phyloP scores from a whole-genome alignment of 176 grass and related monocot species.

The Avena atlantica region DNA sequence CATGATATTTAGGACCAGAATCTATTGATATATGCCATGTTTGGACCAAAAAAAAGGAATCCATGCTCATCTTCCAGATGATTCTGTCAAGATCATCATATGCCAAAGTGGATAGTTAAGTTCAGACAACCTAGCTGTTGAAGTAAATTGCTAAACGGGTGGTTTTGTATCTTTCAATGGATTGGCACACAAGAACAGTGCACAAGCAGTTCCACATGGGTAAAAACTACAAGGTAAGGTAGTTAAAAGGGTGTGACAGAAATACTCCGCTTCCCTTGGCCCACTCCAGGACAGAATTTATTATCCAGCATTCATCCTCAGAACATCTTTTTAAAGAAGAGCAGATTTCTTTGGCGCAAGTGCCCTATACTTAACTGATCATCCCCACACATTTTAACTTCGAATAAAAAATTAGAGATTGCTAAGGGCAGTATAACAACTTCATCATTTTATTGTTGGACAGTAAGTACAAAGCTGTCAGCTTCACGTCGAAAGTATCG shows the following conservation, averaged over 20 bases:
- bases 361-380: too few relatives aligned
- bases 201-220: neutral
- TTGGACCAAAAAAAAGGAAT: neutral
- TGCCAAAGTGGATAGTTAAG: neutral
- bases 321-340: neutral
- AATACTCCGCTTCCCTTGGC: neutral
- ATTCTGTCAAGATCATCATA: neutral
- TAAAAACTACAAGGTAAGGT: constrained; percentile 9
- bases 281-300: constrained; percentile 6
- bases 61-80: neutral
- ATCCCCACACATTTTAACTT: too few relatives aligned
- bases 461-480: neutral
- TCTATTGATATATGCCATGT: constrained; percentile 6
- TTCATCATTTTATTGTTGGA: neutral
- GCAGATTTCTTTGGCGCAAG: neutral
- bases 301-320: neutral
- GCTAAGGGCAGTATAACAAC: neutral
- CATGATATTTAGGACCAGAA: constrained; percentile 4
- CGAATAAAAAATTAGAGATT: neutral
- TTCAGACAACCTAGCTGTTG: constrained; percentile 3
- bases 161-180: neutral
- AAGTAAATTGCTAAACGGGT: constrained; percentile 18
- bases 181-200: neutral
- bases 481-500: neutral
- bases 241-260: constrained; percentile 3